Evolutionary conservation across 495 filamentous ascomycete genomes (phyloP).

Genomic region (Talaromyces ruber): DNA sequence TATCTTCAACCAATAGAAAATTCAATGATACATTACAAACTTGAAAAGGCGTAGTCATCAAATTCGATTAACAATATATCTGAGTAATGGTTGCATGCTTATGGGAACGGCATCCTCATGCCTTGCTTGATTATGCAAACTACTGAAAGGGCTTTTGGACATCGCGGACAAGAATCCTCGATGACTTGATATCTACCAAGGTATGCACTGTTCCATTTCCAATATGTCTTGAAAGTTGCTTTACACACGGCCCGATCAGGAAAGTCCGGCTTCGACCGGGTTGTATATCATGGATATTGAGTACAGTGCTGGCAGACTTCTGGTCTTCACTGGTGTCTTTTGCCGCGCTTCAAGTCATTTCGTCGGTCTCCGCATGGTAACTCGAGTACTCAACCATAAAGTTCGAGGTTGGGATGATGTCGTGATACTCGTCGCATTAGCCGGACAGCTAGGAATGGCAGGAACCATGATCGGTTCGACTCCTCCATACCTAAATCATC

Average conservation of each 20-base stretch:
- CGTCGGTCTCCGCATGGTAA: neutral
- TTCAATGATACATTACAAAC: neutral
- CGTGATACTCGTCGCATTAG: neutral
- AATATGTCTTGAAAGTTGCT: too few relatives aligned
- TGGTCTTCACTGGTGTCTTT: neutral
- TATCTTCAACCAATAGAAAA: neutral
- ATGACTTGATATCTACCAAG: too few relatives aligned
- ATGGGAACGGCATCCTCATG: neutral
- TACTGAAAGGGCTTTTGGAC: neutral
- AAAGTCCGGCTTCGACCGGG: neutral
- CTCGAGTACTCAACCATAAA: neutral
- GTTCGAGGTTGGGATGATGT: neutral
- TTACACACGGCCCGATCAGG: neutral
- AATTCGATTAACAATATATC: neutral
- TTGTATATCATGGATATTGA: neutral
- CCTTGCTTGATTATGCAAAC: neutral
- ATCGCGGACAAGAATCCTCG: too few relatives aligned
- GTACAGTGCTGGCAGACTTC: neutral
- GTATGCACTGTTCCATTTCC: too few relatives aligned
- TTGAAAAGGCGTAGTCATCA: neutral
- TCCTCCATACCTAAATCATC: neutral
- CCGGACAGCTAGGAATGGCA: neutral
- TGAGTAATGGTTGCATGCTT: neutral
- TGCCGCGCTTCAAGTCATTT: neutral
- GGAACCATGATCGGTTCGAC: neutral